phyloP scores from a whole-genome alignment of 495 filamentous ascomycete species.

The Hypoxylon lienhwacheense region DNA sequence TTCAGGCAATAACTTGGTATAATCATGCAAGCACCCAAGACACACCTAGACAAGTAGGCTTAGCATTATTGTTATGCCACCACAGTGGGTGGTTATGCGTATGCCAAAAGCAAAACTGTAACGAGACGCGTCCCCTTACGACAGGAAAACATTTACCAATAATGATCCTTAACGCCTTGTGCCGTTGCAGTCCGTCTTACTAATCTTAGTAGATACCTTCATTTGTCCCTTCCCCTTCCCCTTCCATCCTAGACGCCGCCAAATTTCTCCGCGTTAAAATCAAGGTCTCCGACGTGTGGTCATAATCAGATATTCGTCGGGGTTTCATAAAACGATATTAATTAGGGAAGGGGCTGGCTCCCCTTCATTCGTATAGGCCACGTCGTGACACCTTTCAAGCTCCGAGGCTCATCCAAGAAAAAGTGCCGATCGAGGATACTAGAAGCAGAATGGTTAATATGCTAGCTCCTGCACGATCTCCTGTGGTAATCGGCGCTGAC shows the following conservation, averaged over 20 bases:
- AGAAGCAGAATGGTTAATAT: conserved; percentile 55
- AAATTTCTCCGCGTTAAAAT: conserved; percentile 6
- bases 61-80: not conserved
- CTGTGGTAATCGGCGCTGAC: conserved; percentile 47
- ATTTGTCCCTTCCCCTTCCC: conserved; percentile 5
- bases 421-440: conserved; percentile 24
- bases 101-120: not conserved
- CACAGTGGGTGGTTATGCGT: not conserved
- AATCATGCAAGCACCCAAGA: not conserved
- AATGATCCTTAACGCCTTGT: conserved; percentile 18
- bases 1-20: too few relatives aligned
- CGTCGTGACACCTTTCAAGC: conserved; percentile 6
- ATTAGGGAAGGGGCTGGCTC: conserved; percentile 1
- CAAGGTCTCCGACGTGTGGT: not conserved
- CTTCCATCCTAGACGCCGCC: conserved; percentile 24
- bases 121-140: not conserved
- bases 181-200: not conserved
- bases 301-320: not conserved
- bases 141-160: not conserved
- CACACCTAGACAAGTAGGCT: not conserved
- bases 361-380: not conserved
- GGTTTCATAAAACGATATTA: conserved; percentile 2
- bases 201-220: too few relatives aligned
- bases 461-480: conserved; percentile 59
- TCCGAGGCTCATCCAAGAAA: conserved; percentile 40